Conservation (phyloP, 176 grass and related monocot genomes). For the Dactylis glomerata region DNA sequence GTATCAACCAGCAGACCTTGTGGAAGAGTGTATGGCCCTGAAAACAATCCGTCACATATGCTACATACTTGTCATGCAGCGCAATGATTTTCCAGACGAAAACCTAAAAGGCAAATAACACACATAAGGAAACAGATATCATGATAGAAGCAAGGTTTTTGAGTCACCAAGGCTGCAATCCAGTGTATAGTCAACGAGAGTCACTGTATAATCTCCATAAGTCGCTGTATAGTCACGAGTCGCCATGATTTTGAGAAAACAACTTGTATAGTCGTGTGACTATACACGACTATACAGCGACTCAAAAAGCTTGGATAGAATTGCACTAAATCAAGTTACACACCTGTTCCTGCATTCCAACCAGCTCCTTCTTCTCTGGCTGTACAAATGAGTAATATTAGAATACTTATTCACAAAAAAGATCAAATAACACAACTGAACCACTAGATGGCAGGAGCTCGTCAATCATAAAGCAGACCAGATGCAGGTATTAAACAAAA, state of each 20-base stretch:
- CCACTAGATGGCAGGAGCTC: neutral
- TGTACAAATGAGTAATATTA: constrained; percentile 26
- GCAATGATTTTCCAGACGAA: constrained; percentile 97
- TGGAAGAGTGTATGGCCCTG: constrained; percentile 96
- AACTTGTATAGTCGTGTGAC: no score
- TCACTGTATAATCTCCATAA: no score
- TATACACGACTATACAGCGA: no score
- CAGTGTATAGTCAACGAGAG: no score
- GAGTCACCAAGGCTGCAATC: no score
- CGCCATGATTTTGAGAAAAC: no score
- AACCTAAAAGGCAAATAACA: constrained; percentile 47
- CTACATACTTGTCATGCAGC: constrained; percentile 94
- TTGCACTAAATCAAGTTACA: constrained; percentile 12
- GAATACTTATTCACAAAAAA: neutral
- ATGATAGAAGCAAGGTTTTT: no score
- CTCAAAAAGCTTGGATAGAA: no score
- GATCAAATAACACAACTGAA: neutral
- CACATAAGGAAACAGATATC: neutral
- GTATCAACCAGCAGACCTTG: constrained; percentile 52
- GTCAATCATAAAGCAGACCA: neutral
- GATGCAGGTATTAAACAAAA: neutral
- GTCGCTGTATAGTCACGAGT: no score
- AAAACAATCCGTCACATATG: constrained; percentile 89
- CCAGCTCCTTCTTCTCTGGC: constrained; percentile 82
- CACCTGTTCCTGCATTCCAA: constrained; percentile 94